Evolutionary conservation across 2,329 filamentous ascomycete genomes (phyloP), one percentile per base, ranked within the genome.

Genomic region (Chalara sp.): DNA sequence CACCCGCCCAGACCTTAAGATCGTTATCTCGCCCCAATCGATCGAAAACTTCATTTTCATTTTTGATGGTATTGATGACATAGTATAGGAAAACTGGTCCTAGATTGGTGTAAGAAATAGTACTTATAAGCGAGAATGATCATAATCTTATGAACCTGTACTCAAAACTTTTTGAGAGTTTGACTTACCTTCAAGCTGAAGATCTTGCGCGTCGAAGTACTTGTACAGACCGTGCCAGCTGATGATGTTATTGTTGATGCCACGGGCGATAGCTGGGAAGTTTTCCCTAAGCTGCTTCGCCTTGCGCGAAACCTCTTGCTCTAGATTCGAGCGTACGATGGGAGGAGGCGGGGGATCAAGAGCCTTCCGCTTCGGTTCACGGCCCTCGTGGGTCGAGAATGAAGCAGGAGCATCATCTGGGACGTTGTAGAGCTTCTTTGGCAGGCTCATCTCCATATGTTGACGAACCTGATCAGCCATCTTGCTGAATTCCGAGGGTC

Each of bases 131-230:
- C n/a, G 35, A 10, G 35, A 37, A 37, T 37, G n/a, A 37, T 37
- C 2, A n/a, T 8, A 4, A 37, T 10, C n/a, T 37, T 8, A n/a
- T 37, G 35, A n/a, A 37, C 21, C 21, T 21, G 21, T 21, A 3
- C 21, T 21, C 21, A 21, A 21, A 21, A 21, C 21, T 3, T 3
- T 21, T 21, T 3, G 21, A 21, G 21, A 21, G 21, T 21, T 21
- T 1, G 35, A 33, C 10, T 58, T 52, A 29, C 60, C 58, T 13
- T 67, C 56, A 32, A 58, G 46, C 39, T 56, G 60, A 10, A 66
- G 55, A 53, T 68, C 66, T 32, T 59, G 57, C 5, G 56, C 57
- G 56, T 68, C 66, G 51, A 65, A 68, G 47, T 63, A 67, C 6
- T 58, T 37, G 48, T 66, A 60, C 3, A 67, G 54, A 46, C 61